phyloP scores from a whole-genome alignment of 805 yeast genomes.

The Ascoidea rubescens region DNA sequence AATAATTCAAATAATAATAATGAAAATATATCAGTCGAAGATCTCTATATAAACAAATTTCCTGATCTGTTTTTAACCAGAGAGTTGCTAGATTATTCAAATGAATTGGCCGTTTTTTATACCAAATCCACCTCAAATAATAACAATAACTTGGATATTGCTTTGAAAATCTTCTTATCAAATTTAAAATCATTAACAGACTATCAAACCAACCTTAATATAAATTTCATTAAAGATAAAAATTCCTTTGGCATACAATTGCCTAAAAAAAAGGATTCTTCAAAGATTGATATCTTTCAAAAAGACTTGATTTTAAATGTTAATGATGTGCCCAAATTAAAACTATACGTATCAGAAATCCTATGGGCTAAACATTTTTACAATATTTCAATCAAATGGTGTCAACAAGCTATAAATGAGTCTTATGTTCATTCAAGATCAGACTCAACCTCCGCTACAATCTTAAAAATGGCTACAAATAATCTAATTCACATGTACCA shows the following conservation, averaged over 20 bases:
- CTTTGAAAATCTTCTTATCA: constrained; percentile 24
- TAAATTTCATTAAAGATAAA: neutral
- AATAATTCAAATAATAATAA: too few relatives aligned
- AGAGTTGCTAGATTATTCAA: constrained; percentile 14
- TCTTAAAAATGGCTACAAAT: constrained; percentile 22
- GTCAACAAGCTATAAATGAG: constrained; percentile 23
- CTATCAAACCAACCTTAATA: constrained; percentile 9
- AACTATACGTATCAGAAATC: constrained; percentile 28
- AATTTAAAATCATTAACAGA: constrained; percentile 18
- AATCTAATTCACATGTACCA: constrained; percentile 22
- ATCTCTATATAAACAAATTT: too few relatives aligned
- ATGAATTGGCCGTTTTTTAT: constrained; percentile 15
- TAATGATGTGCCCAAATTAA: constrained; percentile 21
- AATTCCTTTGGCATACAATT: constrained; percentile 1
- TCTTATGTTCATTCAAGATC: constrained; percentile 18
- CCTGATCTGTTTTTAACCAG: constrained; percentile 4
- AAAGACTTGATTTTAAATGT: constrained; percentile 9
- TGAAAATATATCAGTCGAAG: neutral
- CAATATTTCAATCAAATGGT: constrained; percentile 25
- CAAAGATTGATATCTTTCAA: constrained; percentile 2
- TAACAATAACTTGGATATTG: constrained; percentile 7
- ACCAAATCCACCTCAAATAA: constrained; percentile 1
- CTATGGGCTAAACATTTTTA: constrained; percentile 22
- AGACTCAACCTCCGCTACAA: constrained; percentile 23
- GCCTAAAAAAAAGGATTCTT: constrained; percentile 1